phyloP scores from a whole-genome alignment of 2,329 filamentous ascomycete genomes.

The Aspergillus novoparasiticus region DNA sequence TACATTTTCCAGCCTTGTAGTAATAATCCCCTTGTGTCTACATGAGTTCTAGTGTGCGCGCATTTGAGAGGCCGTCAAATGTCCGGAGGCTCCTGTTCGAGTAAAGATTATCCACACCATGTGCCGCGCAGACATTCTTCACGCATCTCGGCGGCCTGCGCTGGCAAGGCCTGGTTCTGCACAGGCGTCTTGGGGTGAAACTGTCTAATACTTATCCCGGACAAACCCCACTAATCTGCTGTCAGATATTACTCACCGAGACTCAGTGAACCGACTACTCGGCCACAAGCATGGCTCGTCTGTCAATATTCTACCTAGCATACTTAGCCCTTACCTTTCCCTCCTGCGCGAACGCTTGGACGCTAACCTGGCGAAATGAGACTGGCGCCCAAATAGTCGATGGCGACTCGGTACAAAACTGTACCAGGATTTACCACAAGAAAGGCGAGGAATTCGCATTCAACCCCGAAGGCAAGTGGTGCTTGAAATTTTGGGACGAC shows the following conservation, averaged over 20 bases:
- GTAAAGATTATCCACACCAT: background rate
- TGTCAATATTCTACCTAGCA: background rate
- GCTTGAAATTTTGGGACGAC: conserved; percentile 17
- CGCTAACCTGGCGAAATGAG: conserved; percentile 17
- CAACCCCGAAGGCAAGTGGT: conserved; percentile 20
- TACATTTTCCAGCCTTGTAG: background rate
- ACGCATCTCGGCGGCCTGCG: background rate
- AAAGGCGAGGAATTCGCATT: conserved; percentile 15
- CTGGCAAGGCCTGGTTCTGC: background rate
- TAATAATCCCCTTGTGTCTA: background rate
- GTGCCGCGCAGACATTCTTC: background rate
- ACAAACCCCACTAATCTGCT: background rate
- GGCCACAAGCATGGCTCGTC: conserved; percentile 8
- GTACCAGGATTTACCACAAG: conserved; percentile 18
- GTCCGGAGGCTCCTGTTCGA: background rate
- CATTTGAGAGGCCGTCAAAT: background rate
- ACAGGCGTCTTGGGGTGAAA: background rate
- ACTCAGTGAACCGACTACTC: too few species aligned
- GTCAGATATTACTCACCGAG: background rate
- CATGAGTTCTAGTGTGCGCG: background rate
- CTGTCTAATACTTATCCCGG: background rate
- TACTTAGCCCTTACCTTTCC: background rate
- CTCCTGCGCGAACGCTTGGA: conserved; percentile 13
- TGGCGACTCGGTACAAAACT: conserved; percentile 5
- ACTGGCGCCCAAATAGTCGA: conserved; percentile 9